Base-by-base conservation (phyloP, 2,329 filamentous ascomycete genomes). In the Epichloe coenophiala region DNA sequence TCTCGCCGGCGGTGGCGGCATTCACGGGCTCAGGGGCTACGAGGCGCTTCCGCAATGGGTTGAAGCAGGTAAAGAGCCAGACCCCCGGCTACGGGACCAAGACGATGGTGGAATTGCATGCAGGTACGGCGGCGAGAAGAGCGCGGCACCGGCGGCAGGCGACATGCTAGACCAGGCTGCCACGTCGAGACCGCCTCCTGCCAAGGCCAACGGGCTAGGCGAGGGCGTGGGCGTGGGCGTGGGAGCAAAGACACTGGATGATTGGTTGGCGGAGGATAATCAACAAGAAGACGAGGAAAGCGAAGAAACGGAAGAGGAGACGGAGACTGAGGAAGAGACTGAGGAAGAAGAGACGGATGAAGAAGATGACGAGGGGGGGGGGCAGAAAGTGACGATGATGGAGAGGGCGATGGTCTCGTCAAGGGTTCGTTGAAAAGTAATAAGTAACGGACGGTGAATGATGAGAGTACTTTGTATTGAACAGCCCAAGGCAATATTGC, bases 1-100 rank as follows among this genome's bases (percentile, higher is more conserved):
- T 0, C 72, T 97, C 11, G 89, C 87, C 1, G 81, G 83, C 1
- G 85, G 86, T 6, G 81, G 80, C 5, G 86, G 84, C 3, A 67
- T 86, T 9, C 82, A 86, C 52, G 86, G 86, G 0, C 69, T 96
- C 9, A 76, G 75, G 45, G 91, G 90, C 3, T 96, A 96, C 59
- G 81, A 86, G 57, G 65, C 78, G 17, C 67, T 98, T 19, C 90
- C 93, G 0, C 78, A 84, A 23, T 97, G 93, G 93, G 89, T 97
- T 0, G 71, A 78, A 57, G 76, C 79, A 4, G 91, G 89, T 2
- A 67, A 80, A 17, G 89, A 97, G 64, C 93, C 93, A 0, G 84
- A 94, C 63, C 72, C 72, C 83, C 75, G 72, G 45, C 71, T 95
- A 37, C 76, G 91, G 47, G 83, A 88, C 45, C 74, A 77, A 6